These are phyloP conservation scores for Colletotrichum lupini DNA, from an alignment of 2,329 filamentous ascomycete genomes.

Conservation along the genomic window DNA sequence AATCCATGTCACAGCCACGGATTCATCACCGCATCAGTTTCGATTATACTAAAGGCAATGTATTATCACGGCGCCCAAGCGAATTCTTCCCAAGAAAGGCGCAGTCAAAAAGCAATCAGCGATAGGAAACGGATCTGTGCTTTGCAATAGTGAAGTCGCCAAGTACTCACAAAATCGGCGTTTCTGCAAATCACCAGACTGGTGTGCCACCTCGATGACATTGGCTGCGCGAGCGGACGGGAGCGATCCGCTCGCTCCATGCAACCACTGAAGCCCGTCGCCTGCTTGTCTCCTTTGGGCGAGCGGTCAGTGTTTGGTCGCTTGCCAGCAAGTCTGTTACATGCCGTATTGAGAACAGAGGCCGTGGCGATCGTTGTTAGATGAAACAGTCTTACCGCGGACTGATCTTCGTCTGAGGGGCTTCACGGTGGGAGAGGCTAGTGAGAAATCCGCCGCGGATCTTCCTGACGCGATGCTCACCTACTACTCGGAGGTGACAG, in stretches of 20 bases:
- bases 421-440: constrained; percentile 19
- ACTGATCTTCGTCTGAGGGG: constrained; percentile 33
- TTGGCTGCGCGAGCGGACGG: constrained; percentile 27
- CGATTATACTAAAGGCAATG: not conserved
- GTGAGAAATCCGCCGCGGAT: constrained; percentile 21
- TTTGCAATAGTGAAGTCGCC: not conserved
- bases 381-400: constrained; percentile 35
- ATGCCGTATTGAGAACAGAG: constrained; percentile 32
- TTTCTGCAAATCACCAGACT: constrained; percentile 3
- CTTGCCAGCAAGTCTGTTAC: constrained; percentile 19
- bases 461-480: constrained; percentile 3
- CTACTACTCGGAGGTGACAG: constrained; percentile 25
- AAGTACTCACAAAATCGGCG: not conserved
- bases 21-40: not conserved
- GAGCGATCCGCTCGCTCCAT: constrained; percentile 33
- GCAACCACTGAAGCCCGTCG: constrained; percentile 32
- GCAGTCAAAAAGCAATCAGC: not conserved
- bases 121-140: not conserved
- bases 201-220: constrained; percentile 7
- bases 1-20: not conserved
- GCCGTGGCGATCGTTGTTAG: constrained; percentile 31
- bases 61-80: not conserved
- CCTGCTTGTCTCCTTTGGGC: constrained; percentile 24
- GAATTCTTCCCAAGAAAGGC: not conserved
- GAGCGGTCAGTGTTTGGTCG: constrained; percentile 23